phyloP scores from a whole-genome alignment of 129 eudicot species.

The Arctium lappa region DNA sequence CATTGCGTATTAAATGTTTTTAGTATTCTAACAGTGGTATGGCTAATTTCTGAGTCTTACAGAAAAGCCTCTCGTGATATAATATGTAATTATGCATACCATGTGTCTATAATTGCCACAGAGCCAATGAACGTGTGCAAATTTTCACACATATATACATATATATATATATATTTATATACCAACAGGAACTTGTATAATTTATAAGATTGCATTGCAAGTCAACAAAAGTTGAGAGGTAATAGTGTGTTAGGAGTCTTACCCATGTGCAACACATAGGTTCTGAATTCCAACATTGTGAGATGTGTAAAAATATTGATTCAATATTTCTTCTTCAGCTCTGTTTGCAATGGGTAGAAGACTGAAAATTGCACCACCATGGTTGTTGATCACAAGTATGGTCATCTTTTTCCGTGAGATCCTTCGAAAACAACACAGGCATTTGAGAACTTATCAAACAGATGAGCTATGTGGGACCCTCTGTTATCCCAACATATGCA shows the following conservation, averaged over 20 bases:
- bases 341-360: conserved; percentile 78
- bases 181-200: neutral
- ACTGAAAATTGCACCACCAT: conserved; percentile 95
- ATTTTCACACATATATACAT: too few relatives aligned
- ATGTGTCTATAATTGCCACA: neutral
- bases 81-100: neutral
- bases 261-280: conserved; percentile 87
- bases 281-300: conserved; percentile 69
- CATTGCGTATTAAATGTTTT: too few relatives aligned
- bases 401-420: conserved; percentile 62
- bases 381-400: conserved; percentile 78
- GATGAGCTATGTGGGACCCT: conserved; percentile 6
- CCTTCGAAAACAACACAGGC: conserved; percentile 38
- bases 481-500: neutral
- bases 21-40: too few relatives aligned
- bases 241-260: conserved; percentile 17
- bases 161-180: too few relatives aligned
- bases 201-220: too few relatives aligned
- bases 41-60: too few relatives aligned
- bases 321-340: conserved; percentile 54
- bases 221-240: neutral
- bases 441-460: neutral
- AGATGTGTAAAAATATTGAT: conserved; percentile 79
- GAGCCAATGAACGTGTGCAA: neutral
- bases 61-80: too few relatives aligned